Base-by-base conservation (phyloP, 208 protist species). In the Acanthamoeba quina region DNA sequence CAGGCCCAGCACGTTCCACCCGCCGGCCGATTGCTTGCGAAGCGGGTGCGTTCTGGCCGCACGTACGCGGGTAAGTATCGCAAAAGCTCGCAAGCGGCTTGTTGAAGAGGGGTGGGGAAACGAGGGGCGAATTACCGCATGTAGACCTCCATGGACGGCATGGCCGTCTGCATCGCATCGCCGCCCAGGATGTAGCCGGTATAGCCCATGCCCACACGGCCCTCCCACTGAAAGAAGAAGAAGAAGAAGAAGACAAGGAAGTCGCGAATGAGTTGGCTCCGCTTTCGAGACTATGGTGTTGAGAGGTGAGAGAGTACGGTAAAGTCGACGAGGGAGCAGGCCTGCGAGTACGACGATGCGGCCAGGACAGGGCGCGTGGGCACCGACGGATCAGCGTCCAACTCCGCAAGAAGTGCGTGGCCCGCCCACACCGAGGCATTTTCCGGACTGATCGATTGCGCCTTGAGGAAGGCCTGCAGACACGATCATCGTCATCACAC, bases 191-290 rank as follows among this genome's bases (percentile, higher is more conserved):
- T 86, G 78, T 86, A 86, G 49, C 78, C 78, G 2, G 78, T 86
- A 49, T 86, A 86, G 78, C 49, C 78, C 78, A 86, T 86, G 26
- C 78, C 78, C 47, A 62, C 49, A 21, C 78, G 78, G n/a, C 78
- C 78, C 47, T 86, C 49, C 78, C 78, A 86, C 78, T 86, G 0
- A n/a, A n/a, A n/a, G n/a, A n/a, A n/a, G n/a, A n/a, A n/a, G 37
- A 1, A 49, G 2, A 31, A 80, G 9, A 78, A 37, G 31, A 78
- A 34, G 37, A 78, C 24, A 26, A 74, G 66, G 9, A 0, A 41
- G 10, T 4, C 3, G 52, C 60, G 41, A 44, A 4, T 44, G 41
- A 66, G 17, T 66, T 66, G 17, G n/a, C n/a, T n/a, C 60, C 1
- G 1, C 3, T 1, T 1, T 5, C 17, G 52, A 1, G 52, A 58